Conservation (phyloP, 106 monocot species). For the Apostasia shenzhenica region DNA sequence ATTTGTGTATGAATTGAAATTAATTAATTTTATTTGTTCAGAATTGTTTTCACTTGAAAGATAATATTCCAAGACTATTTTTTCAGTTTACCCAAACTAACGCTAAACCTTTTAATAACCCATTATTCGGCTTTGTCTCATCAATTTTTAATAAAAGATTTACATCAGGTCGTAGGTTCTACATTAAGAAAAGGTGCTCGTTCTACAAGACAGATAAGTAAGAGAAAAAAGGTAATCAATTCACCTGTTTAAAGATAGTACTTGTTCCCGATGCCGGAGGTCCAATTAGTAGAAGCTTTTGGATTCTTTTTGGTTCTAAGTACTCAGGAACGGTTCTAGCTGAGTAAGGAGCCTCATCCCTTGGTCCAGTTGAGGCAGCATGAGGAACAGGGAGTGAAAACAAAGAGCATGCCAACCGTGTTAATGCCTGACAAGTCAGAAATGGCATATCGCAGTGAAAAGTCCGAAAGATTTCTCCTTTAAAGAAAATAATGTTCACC, state of each 20-base stretch:
- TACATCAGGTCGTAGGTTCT: too few species aligned
- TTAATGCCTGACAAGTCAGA: conserved; percentile 44
- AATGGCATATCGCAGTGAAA: neutral
- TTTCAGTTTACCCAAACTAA: too few species aligned
- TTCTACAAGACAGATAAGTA: too few species aligned
- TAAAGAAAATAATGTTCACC: neutral
- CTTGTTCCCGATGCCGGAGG: conserved; percentile 78
- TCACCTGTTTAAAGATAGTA: conserved; percentile 92
- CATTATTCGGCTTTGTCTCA: too few species aligned
- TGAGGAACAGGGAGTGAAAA: conserved; percentile 81
- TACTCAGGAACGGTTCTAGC: conserved; percentile 70
- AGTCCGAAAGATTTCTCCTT: neutral
- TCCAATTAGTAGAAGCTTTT: conserved; percentile 86
- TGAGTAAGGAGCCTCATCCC: conserved; percentile 47
- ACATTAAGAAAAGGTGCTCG: too few species aligned
- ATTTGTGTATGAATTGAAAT: too few species aligned
- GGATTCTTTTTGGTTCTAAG: conserved; percentile 69
- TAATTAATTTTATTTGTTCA: too few species aligned
- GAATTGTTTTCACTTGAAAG: too few species aligned
- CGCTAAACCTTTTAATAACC: too few species aligned
- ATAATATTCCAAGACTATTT: too few species aligned
- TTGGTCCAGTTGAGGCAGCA: conserved; percentile 21
- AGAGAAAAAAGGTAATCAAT: neutral
- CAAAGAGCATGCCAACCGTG: conserved; percentile 60
- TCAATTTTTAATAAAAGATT: too few species aligned